Base-by-base conservation (phyloP, 441 rosid species). In the Syzygium syzygioides region DNA sequence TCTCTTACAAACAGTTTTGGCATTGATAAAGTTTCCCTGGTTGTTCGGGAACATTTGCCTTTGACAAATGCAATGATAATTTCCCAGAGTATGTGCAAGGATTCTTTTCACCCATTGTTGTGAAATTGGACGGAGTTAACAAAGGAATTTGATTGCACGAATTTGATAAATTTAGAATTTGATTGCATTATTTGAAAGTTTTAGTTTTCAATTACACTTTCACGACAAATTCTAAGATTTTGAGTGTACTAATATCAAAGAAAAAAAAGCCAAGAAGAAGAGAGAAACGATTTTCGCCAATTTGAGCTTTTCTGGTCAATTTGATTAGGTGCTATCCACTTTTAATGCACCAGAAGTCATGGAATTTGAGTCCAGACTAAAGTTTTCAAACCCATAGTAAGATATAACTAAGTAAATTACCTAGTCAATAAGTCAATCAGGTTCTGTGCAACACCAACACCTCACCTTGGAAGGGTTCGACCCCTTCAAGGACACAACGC, bases 61-160 rank as follows among this genome's bases (percentile, higher is more conserved):
- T 85, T 79, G 41, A 80, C 57, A 60, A n/a, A 34, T 84, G 48
- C 12, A 56, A 5, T 23, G 26, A 20, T 23, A 28, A 64, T 55
- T 66, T 54, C 86, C 89, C n/a, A n/a, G 90, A 83, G 71, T 30
- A 85, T 87, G 87, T 11, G 85, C 93, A 96, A 97, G 99, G 98
- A 56, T 95, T 93, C 93, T 95, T 96, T 90, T 93, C 97, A 4
- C 94, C 96, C 26, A 93, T 93, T 71, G 95, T 91, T n/a, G 96
- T 95, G 59, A 41, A 1, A 41, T 41, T 41, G 45, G 45, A 41
- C 45, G 45, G 45, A 41, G 9, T 41, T 41, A 41, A 41, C 45
- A 41, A 41, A 41, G 8, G 45, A 1, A 41, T 41, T 41, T 41
- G 45, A 41, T 41, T 41, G 8, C 8, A 41, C 45, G 45, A 7